A percentile compares a stretch with the other conserved stretches of the same genome.
Evolutionary conservation across 768 basidiomycete species (phyloP).

Genomic region (Dentipellis fragilis): DNA sequence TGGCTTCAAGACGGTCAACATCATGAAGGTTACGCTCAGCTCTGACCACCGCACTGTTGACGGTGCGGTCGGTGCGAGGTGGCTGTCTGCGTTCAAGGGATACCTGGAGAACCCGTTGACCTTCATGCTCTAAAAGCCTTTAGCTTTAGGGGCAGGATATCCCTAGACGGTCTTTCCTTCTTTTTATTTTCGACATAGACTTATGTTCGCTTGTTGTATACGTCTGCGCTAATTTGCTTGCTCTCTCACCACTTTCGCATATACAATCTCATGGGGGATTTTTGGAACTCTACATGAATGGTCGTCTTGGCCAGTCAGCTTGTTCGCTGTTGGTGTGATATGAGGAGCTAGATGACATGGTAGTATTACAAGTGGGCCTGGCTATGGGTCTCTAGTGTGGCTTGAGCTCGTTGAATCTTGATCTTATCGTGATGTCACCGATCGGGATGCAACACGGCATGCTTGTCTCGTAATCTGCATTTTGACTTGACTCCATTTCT

Average conservation of each 20-base stretch:
- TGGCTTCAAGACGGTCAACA: slow-evolving; percentile 85
- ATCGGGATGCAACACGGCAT: too few relatives aligned
- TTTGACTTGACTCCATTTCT: too few relatives aligned
- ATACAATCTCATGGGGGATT: not conserved
- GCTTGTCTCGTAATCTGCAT: too few relatives aligned
- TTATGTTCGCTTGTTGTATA: slow-evolving; percentile 8
- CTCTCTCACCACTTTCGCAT: not conserved
- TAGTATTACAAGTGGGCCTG: too few relatives aligned
- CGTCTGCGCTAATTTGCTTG: not conserved
- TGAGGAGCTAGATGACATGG: too few relatives aligned
- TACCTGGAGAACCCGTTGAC: slow-evolving; percentile 96
- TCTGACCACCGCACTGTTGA: slow-evolving; percentile 95
- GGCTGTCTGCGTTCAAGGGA: slow-evolving; percentile 89
- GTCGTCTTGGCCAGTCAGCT: too few relatives aligned
- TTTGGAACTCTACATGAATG: too few relatives aligned
- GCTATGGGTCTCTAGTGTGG: too few relatives aligned
- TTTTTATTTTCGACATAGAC: not conserved
- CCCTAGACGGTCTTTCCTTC: not conserved
- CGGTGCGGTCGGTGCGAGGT: slow-evolving; percentile 89
- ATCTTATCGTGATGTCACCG: too few relatives aligned
- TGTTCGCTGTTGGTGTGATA: too few relatives aligned
- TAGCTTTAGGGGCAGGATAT: too few relatives aligned
- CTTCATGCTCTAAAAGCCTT: slow-evolving; percentile 71
- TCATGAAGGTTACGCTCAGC: slow-evolving; percentile 95
- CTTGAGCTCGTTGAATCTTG: too few relatives aligned